These are phyloP conservation scores for Tuber melanosporum DNA, from an alignment of 495 filamentous ascomycete genomes.

Conservation along the genomic window DNA sequence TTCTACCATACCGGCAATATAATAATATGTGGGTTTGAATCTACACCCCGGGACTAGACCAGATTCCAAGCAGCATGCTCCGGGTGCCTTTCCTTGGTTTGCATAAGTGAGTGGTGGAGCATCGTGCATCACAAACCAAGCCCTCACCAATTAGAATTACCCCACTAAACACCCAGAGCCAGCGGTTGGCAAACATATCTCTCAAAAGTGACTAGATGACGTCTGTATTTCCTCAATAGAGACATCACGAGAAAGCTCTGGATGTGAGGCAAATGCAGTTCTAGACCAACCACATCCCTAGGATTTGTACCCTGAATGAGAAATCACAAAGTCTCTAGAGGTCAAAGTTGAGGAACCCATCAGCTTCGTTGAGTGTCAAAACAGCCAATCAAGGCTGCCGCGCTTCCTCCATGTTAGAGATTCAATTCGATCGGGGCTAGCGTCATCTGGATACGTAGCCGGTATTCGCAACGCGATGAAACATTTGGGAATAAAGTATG, in stretches of 20 bases:
- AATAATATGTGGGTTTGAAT: background rate
- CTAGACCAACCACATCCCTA: background rate
- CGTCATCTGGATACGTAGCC: background rate
- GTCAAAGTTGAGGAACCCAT: background rate
- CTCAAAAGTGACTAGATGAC: background rate
- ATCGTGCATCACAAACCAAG: background rate
- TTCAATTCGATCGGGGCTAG: background rate
- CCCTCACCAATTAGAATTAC: background rate
- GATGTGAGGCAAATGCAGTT: background rate
- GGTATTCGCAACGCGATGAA: background rate
- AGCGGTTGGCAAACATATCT: background rate
- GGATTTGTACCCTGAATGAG: background rate
- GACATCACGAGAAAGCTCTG: background rate
- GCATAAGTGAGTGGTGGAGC: background rate
- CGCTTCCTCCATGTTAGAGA: background rate
- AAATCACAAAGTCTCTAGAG: background rate
- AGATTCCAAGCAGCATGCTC: background rate
- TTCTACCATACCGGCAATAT: background rate
- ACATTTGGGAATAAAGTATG: background rate
- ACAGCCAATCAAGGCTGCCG: background rate
- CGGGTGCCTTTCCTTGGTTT: background rate
- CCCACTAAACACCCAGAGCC: background rate
- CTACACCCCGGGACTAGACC: background rate
- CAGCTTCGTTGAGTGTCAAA: background rate
- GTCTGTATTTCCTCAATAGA: background rate